phyloP scores from a whole-genome alignment of 169 alveolate genomes.

The Ichthyophthirius multifiliis region DNA sequence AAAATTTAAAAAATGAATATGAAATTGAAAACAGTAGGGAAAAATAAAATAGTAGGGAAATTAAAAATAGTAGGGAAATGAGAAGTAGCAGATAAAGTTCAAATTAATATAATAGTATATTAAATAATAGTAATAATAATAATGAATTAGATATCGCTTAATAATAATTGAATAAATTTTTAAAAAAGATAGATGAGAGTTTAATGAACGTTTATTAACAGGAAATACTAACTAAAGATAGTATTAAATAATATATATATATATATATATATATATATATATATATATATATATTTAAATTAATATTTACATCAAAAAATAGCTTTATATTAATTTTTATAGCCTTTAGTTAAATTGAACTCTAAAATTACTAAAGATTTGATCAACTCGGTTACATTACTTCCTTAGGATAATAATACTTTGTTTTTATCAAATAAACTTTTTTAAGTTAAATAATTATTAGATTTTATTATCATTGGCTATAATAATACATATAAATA shows the following conservation, averaged over 20 bases:
- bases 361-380: neutral
- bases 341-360: neutral
- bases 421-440: neutral
- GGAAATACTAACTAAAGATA: neutral
- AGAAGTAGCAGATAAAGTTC: neutral
- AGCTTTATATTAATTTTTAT: neutral
- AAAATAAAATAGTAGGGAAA: no score
- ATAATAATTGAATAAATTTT: neutral
- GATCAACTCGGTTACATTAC: neutral
- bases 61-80: neutral
- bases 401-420: neutral
- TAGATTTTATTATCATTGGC: no score
- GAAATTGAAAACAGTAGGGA: no score
- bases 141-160: neutral
- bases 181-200: neutral
- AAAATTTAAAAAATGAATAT: neutral
- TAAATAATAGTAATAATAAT: neutral
- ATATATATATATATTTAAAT: neutral
- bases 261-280: no score
- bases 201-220: neutral
- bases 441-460: neutral
- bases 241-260: neutral
- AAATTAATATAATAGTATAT: neutral
- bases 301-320: neutral
- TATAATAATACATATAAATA: no score